These are phyloP conservation scores for Betula pendula DNA, from an alignment of 306 rosid species.

Conservation along the genomic window DNA sequence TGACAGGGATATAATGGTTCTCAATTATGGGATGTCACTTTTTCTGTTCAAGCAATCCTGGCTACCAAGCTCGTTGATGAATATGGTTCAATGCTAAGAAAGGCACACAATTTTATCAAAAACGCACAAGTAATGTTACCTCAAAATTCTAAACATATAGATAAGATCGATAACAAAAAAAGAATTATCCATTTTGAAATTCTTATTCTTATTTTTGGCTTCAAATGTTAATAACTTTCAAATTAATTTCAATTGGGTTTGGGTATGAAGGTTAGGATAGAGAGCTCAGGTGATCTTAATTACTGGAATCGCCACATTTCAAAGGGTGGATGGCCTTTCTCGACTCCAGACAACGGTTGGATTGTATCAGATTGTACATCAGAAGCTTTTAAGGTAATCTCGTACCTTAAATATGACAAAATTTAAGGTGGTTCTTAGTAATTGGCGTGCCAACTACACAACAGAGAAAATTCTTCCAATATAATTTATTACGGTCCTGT, in stretches of 20 bases:
- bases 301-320: conserved; percentile 61
- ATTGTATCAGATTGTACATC: conserved; percentile 69
- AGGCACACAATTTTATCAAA: conserved; percentile 56
- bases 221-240: background rate
- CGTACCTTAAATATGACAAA: background rate
- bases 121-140: conserved; percentile 47
- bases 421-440: background rate
- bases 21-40: conserved; percentile 67
- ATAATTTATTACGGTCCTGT: too few relatives aligned
- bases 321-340: conserved; percentile 83
- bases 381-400: conserved; percentile 69
- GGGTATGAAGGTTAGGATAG: conserved; percentile 36
- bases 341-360: conserved; percentile 76
- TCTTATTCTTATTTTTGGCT: background rate
- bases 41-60: conserved; percentile 70
- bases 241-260: background rate
- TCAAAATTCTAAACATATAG: background rate
- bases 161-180: background rate
- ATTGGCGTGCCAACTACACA: background rate
- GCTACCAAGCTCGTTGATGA: conserved; percentile 53
- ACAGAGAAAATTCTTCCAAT: too few relatives aligned
- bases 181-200: background rate
- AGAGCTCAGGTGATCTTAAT: conserved; percentile 43
- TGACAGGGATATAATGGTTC: conserved; percentile 73
- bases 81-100: conserved; percentile 53